A percentile compares a stretch with the other conserved stretches of the same genome.
phyloP scores from a whole-genome alignment of 768 basidiomycete species.

The Amylocystis lapponica region DNA sequence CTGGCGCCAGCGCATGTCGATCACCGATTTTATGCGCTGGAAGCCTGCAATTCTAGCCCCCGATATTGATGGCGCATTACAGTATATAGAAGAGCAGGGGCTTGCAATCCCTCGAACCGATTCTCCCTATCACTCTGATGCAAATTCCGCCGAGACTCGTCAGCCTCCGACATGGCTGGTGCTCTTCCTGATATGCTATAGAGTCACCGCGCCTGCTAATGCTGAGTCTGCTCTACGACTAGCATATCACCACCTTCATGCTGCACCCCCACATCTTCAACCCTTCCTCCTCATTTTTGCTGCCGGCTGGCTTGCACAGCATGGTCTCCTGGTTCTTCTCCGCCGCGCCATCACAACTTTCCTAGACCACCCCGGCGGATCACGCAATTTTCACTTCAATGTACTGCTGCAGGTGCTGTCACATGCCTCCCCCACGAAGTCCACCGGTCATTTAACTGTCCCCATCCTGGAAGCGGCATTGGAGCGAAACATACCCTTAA shows the following conservation, averaged over 20 bases:
- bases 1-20: neutral
- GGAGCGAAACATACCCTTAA: too few species aligned
- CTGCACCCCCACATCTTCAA: conserved; percentile 26
- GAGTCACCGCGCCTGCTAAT: conserved; percentile 39
- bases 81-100: neutral
- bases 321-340: neutral
- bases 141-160: neutral
- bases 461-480: too few species aligned
- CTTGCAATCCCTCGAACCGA: neutral
- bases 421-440: conserved; percentile 31
- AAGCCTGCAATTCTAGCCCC: neutral
- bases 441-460: too few species aligned
- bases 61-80: neutral
- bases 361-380: neutral
- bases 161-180: conserved; percentile 48
- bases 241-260: conserved; percentile 33
- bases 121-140: neutral
- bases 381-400: conserved; percentile 43
- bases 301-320: conserved; percentile 14
- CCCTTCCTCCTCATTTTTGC: conserved; percentile 43
- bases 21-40: conserved; percentile 6
- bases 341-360: neutral
- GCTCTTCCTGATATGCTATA: conserved; percentile 41
- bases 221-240: conserved; percentile 40
- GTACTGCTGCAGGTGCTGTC: conserved; percentile 43